Evolutionary conservation across 2,329 filamentous ascomycete species (phyloP), one percentile per base, ranked within the genome.

Genomic region (Fusarium musae): DNA sequence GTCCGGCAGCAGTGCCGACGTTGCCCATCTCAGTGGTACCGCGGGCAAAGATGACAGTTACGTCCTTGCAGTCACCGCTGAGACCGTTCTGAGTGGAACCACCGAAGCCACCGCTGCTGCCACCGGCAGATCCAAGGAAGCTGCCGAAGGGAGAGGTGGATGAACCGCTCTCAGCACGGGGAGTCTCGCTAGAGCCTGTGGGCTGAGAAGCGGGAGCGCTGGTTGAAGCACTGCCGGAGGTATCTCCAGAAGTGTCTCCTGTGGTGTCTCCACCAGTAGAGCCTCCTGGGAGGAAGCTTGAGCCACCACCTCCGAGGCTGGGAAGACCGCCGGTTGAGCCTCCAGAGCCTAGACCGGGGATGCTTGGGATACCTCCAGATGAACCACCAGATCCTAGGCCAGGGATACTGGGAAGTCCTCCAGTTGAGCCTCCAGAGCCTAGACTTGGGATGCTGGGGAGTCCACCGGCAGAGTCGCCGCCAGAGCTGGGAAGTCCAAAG

Each of bases 11-110:
- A 30, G 75, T 76, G 28, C 88, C 88, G 56, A 90, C 85, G 72
- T 88, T 89, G 44, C 87, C 87, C 2, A 70, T 40, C 78, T 89
- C 87, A 10, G 83, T 85, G 8, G 87, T 89, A 13, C 88, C 88
- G 23, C 88, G 84, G n/a, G 88, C 88, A 72, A 87, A 90, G 73
- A 90, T 85, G 58, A 90, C 78, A 12, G 87, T 89, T 69, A 87
- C 82, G 37, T 67, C 71, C 62, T 78, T 78, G 71, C 76, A 78
- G 11, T 56, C 75, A 13, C 76, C 76, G 6, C 50, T 63, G 54
- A 78, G 76, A 5, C 67, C 76, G 66, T 78, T 78, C 64, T 71
- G 73, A 3, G 75, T 76, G n/a, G 63, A 70, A 52, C 75, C 57
- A 8, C 63, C 60, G 37, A 75, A 62, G 34, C 63, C 59, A 5